Base-by-base conservation (phyloP, 1,139 yeast species). In the Meyerozyma elateridarum region DNA sequence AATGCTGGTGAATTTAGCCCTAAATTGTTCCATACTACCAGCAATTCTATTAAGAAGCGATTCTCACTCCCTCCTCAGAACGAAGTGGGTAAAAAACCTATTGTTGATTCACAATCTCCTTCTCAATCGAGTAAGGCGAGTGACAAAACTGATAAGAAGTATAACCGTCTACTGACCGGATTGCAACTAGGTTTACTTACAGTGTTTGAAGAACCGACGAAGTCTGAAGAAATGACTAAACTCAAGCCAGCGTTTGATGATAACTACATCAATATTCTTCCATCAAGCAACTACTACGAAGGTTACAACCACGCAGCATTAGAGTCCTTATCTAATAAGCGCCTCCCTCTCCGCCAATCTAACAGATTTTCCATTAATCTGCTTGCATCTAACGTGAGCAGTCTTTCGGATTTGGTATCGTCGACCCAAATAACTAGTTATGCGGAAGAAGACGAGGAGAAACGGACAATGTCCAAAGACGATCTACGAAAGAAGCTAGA, bases 321-420 rank as follows among this genome's bases (percentile, higher is more conserved):
- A 8, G 73, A 67, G 20, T 45, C 51, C 2, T 35, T 48, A 28
- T 24, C 27, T 7, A 40, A 42, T 4, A 35, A 31, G 22, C 34
- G 38, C 24, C 9, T 33, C 47, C 54, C 34, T 41, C 19, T 32
- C 6, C 26, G 51, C 8, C 46, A 48, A 21, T 37, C 51, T 11
- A 53, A 54, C 36, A 48, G 73, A 28, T 65, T 56, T 36, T 65
- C 72, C 0, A 41, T 65, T 28, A 64, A 62, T 35, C 66, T 73
- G 9, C 50, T 62, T 37, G 60, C 52, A 36, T 66, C 72, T 8
- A 67, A 66, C 39, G 44, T 67, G 9, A 63, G 71, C 31, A 72
- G 71, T 1, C 35, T 67, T 21, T 56, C 70, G 4, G 73, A 67
- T 32, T 46, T 64, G 31, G 52, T 64, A 6, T 56, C 59, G 14